Evolutionary conservation across 805 yeast genomes (phyloP).

Genomic region (Wickerhamia fluorescens): DNA sequence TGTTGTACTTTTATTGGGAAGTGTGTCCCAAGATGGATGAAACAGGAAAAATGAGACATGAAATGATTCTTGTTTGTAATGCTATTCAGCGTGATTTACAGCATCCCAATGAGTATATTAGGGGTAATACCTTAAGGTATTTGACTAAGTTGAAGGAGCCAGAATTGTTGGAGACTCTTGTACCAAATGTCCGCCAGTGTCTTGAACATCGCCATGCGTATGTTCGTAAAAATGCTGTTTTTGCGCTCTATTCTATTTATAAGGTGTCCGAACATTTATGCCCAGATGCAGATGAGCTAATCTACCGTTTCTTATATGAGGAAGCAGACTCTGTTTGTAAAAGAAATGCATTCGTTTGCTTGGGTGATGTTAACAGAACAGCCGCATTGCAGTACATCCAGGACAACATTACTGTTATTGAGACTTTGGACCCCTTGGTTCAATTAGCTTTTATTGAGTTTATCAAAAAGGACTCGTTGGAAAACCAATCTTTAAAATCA

Average conservation of each 20-base stretch:
- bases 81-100: slow-evolving; percentile 96
- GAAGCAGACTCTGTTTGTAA: slow-evolving; percentile 93
- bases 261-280: slow-evolving; percentile 77
- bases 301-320: slow-evolving; percentile 61
- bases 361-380: slow-evolving; percentile 76
- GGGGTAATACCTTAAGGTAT: slow-evolving; percentile 93
- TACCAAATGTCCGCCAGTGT: slow-evolving; percentile 86
- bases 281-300: slow-evolving; percentile 92
- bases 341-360: slow-evolving; percentile 88
- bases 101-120: slow-evolving; percentile 94
- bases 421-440: slow-evolving; percentile 68
- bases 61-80: slow-evolving; percentile 97
- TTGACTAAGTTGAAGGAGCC: slow-evolving; percentile 86
- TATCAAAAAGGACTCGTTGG: slow-evolving; percentile 71
- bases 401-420: slow-evolving; percentile 53
- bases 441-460: slow-evolving; percentile 90
- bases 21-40: slow-evolving; percentile 86
- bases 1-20: slow-evolving; percentile 95
- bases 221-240: slow-evolving; percentile 93
- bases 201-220: slow-evolving; percentile 96
- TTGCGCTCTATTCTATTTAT: slow-evolving; percentile 79
- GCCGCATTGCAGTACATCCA: slow-evolving; percentile 79
- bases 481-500: slow-evolving; percentile 55
- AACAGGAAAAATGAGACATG: slow-evolving; percentile 91
- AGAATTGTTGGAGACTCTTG: slow-evolving; percentile 90